These are phyloP conservation scores for Colletotrichum zoysiae DNA, from an alignment of 2,329 filamentous ascomycete genomes.

Conservation along the genomic window DNA sequence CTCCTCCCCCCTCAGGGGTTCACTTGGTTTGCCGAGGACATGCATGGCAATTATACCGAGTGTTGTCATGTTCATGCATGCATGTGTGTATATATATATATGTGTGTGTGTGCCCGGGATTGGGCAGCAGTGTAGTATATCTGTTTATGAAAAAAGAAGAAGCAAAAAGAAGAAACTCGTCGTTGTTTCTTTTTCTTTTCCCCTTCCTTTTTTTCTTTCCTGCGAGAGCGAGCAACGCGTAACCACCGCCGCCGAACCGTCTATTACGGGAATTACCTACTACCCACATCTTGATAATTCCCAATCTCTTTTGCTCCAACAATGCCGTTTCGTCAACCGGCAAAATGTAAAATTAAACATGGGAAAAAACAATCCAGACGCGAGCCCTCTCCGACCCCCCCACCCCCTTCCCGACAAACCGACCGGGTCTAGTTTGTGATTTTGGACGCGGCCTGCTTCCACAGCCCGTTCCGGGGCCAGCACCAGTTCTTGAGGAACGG, in stretches of 20 bases:
- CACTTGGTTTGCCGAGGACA: neutral
- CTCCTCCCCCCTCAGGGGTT: too few relatives aligned
- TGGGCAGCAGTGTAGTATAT: neutral
- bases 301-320: neutral
- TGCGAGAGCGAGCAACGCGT: neutral
- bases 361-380: too few relatives aligned
- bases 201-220: neutral
- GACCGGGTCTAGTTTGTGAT: conserved; percentile 31
- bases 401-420: neutral
- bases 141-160: neutral
- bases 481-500: conserved; percentile 74
- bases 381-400: too few relatives aligned
- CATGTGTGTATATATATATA: neutral
- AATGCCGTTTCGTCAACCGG: conserved; percentile 3
- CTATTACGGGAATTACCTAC: neutral
- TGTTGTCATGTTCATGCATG: neutral
- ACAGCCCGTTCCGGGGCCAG: conserved; percentile 66
- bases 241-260: neutral
- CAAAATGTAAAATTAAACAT: neutral
- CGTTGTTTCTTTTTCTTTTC: neutral
- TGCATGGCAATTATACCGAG: neutral
- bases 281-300: neutral
- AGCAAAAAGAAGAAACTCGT: neutral
- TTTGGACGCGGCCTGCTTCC: conserved; percentile 48
- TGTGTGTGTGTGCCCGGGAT: neutral